phyloP scores from a whole-genome alignment of 495 filamentous ascomycete species.

The Astrocystis sublimbata region DNA sequence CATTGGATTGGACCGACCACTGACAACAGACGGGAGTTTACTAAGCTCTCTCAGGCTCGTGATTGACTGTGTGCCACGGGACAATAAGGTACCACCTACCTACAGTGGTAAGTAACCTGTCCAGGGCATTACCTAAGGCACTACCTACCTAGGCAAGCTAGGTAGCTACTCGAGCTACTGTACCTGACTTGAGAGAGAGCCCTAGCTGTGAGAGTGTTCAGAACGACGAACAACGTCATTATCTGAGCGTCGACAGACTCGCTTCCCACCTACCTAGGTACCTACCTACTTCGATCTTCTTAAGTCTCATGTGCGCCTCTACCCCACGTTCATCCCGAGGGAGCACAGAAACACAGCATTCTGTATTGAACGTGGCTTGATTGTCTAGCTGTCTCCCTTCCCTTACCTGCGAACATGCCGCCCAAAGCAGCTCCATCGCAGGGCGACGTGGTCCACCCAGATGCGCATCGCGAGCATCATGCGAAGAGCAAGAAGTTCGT shows the following conservation, averaged over 20 bases:
- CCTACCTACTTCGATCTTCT: too few relatives aligned
- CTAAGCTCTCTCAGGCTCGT: too few relatives aligned
- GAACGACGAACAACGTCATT: slow-evolving; percentile 8
- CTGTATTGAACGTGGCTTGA: too few relatives aligned
- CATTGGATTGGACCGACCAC: too few relatives aligned
- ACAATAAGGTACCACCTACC: too few relatives aligned
- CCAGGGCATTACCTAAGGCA: too few relatives aligned
- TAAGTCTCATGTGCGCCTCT: background rate
- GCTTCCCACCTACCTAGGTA: background rate
- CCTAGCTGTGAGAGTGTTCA: too few relatives aligned
- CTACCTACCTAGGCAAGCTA: too few relatives aligned
- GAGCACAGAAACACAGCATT: background rate
- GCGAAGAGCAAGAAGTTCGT: slow-evolving; percentile 44
- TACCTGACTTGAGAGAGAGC: background rate
- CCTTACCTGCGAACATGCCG: slow-evolving; percentile 37
- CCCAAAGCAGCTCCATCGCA: slow-evolving; percentile 28
- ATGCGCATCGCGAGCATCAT: slow-evolving; percentile 45
- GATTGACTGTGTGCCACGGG: too few relatives aligned
- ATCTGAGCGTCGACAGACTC: background rate
- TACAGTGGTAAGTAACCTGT: too few relatives aligned
- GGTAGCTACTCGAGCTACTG: background rate
- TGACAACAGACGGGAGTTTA: too few relatives aligned
- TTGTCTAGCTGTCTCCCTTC: background rate
- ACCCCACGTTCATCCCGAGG: too few relatives aligned
- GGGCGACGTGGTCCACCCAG: slow-evolving; percentile 42